Evolutionary conservation across 768 basidiomycete genomes (phyloP).

Genomic region (Lactifluus piperatus): DNA sequence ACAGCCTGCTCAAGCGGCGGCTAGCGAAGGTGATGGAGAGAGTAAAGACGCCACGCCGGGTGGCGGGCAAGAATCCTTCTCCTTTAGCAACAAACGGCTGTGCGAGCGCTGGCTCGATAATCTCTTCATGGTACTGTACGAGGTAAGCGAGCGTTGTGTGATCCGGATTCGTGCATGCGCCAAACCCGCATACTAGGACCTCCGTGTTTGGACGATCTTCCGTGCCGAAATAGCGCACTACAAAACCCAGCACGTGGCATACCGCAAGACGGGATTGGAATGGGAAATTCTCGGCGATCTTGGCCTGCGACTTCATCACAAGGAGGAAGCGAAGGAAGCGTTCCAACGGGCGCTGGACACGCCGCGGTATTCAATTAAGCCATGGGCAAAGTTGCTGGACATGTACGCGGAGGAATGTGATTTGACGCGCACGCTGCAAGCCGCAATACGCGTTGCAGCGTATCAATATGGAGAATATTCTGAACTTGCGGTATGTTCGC

Average conservation of each 20-base stretch:
- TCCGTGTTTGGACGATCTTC: slow-evolving; percentile 98
- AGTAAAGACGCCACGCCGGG: slow-evolving; percentile 22
- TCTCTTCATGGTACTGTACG: slow-evolving; percentile 95
- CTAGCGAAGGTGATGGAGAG: slow-evolving; percentile 24
- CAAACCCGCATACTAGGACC: slow-evolving; percentile 50
- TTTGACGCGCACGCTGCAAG: slow-evolving; percentile 82
- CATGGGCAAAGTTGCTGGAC: slow-evolving; percentile 90
- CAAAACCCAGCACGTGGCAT: slow-evolving; percentile 97
- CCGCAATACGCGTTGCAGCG: slow-evolving; percentile 85
- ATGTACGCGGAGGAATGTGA: slow-evolving; percentile 97
- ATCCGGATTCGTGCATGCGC: neutral
- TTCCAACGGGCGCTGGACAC: slow-evolving; percentile 91
- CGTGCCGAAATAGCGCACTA: slow-evolving; percentile 97
- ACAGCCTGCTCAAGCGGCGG: slow-evolving; percentile 38
- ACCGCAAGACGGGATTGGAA: slow-evolving; percentile 92
- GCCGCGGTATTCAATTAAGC: slow-evolving; percentile 79
- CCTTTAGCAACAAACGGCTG: slow-evolving; percentile 92
- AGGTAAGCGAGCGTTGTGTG: slow-evolving; percentile 42
- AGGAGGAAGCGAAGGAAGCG: slow-evolving; percentile 97
- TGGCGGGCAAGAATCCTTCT: slow-evolving; percentile 53
- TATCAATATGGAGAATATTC: slow-evolving; percentile 88
- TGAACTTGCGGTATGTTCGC: slow-evolving; percentile 67
- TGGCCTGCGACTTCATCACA: slow-evolving; percentile 88
- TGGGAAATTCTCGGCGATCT: slow-evolving; percentile 98
- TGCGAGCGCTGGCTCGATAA: slow-evolving; percentile 99